phyloP scores from a whole-genome alignment of 306 rosid genomes.

The Cucurbita ficifolia region DNA sequence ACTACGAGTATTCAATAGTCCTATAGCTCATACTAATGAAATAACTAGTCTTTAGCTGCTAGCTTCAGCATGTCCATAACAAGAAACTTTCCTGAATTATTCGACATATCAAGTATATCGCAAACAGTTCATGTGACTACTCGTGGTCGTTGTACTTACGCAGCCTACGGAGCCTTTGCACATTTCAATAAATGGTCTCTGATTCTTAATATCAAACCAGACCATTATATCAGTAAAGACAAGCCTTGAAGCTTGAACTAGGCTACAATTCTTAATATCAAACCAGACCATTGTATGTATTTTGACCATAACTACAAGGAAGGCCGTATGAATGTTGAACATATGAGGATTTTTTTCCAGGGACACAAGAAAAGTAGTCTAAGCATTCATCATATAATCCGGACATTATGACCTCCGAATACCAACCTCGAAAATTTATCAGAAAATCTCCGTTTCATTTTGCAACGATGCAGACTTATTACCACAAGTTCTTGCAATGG shows the following conservation, averaged over 20 bases:
- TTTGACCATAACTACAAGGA: not conserved
- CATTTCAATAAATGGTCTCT: not conserved
- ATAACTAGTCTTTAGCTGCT: not conserved
- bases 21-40: not conserved
- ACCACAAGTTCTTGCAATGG: not conserved
- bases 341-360: not conserved
- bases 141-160: not conserved
- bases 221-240: not conserved
- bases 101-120: not conserved
- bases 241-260: not conserved
- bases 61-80: not conserved
- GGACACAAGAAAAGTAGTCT: not conserved
- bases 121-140: not conserved
- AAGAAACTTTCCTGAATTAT: not conserved
- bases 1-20: not conserved
- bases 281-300: not conserved
- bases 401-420: not conserved
- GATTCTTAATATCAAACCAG: not conserved
- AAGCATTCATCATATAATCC: not conserved
- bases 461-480: not conserved
- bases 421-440: not conserved
- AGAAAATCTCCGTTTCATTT: not conserved
- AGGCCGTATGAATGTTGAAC: not conserved
- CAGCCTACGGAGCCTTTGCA: not conserved
- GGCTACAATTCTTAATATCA: not conserved